A percentile compares a stretch with the other conserved stretches of the same genome.
phyloP scores from a whole-genome alignment of 2,329 filamentous ascomycete genomes.

The Colletotrichum sp. region DNA sequence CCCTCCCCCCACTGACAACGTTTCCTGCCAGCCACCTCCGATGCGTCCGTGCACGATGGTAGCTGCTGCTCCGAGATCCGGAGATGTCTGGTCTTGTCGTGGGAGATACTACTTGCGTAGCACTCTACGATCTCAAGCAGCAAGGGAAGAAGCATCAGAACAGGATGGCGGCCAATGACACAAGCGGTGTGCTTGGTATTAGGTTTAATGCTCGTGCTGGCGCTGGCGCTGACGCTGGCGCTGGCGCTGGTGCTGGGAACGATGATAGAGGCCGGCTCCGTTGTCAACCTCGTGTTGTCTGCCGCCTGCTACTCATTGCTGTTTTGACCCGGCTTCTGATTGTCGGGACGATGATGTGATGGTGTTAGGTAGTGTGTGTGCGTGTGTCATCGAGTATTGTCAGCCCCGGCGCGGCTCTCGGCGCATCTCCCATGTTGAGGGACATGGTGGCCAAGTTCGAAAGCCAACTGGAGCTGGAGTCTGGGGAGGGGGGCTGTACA shows the following conservation, averaged over 20 bases:
- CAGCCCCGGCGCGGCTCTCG: conserved; percentile 6
- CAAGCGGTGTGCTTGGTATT: background rate
- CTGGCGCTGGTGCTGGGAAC: background rate
- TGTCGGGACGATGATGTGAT: background rate
- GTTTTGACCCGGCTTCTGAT: background rate
- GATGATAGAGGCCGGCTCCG: background rate
- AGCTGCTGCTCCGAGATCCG: background rate
- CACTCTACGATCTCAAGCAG: no score
- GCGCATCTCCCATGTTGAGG: background rate
- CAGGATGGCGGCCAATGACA: background rate
- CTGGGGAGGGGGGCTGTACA: background rate
- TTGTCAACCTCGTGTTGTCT: background rate
- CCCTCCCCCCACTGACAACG: background rate
- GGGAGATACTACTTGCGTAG: background rate
- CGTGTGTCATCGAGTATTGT: background rate
- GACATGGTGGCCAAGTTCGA: background rate
- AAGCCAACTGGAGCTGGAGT: background rate
- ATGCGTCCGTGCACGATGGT: background rate
- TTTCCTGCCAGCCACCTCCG: background rate
- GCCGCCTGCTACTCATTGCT: background rate
- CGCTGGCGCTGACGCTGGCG: background rate
- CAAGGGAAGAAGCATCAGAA: no score
- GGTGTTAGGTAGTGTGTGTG: background rate
- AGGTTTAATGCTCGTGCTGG: background rate
- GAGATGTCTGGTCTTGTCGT: background rate